Conservation (phyloP, 1,284 basidiomycete species). For the Marasmius tenuissimus region DNA sequence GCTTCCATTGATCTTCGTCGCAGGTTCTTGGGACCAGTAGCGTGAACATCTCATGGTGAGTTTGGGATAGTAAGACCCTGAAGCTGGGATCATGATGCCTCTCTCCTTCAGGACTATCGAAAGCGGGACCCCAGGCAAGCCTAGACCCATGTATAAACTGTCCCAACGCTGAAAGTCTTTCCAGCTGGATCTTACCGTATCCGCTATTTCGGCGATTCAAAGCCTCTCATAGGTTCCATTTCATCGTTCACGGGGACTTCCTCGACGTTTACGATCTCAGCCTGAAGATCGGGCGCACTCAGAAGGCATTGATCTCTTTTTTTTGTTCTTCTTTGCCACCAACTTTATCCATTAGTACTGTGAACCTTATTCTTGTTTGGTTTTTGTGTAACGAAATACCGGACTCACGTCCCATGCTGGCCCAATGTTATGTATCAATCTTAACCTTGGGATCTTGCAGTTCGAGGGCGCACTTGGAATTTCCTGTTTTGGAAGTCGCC, state of each 20-base stretch:
- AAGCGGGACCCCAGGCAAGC: slow-evolving; percentile 52
- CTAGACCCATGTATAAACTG: neutral
- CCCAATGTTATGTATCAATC: too few relatives aligned
- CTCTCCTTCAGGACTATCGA: slow-evolving; percentile 58
- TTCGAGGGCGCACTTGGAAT: neutral
- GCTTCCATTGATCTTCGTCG: neutral
- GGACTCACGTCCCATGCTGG: too few relatives aligned
- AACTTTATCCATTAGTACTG: neutral
- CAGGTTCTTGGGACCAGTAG: slow-evolving; percentile 61
- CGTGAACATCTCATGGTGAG: slow-evolving; percentile 66
- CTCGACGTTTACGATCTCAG: slow-evolving; percentile 55
- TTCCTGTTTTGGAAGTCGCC: slow-evolving; percentile 18
- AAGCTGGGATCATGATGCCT: neutral
- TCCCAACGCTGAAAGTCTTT: neutral
- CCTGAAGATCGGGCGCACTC: neutral
- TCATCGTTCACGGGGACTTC: slow-evolving; percentile 62
- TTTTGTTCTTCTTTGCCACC: neutral
- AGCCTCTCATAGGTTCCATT: slow-evolving; percentile 61
- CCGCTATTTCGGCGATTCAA: slow-evolving; percentile 73
- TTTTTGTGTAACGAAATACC: neutral
- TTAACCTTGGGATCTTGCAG: neutral
- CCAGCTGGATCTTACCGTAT: slow-evolving; percentile 70
- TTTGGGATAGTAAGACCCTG: neutral
- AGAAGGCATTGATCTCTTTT: neutral
- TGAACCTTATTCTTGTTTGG: neutral